A percentile compares a stretch with the other conserved stretches of the same genome.
These are phyloP conservation scores for Nitzschia sp. DNA, from an alignment of 108 stramenopile genomes.

Conservation along the genomic window DNA sequence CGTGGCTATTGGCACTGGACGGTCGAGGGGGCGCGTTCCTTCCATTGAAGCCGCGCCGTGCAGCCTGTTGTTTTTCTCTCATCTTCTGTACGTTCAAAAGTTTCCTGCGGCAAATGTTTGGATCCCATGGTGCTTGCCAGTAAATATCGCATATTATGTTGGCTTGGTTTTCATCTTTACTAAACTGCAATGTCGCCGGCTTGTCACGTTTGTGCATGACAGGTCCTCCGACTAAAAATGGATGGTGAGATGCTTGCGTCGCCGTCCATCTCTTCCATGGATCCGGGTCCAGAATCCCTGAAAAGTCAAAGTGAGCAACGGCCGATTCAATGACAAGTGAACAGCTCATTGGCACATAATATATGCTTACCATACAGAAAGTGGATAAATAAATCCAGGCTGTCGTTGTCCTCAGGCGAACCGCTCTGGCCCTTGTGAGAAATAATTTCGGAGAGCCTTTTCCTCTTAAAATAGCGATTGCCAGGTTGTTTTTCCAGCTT, in stretches of 20 bases:
- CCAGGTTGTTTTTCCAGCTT: slow-evolving; percentile 81
- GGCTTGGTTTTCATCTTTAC: slow-evolving; percentile 33
- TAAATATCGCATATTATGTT: slow-evolving; percentile 57
- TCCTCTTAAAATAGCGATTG: slow-evolving; percentile 81
- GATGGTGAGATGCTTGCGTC: slow-evolving; percentile 72
- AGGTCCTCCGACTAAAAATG: slow-evolving; percentile 61
- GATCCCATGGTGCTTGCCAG: slow-evolving; percentile 84
- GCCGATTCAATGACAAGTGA: background rate
- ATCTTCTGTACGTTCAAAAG: slow-evolving; percentile 54
- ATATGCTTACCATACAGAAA: slow-evolving; percentile 55
- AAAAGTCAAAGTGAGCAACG: background rate
- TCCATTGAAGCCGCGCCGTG: slow-evolving; percentile 15
- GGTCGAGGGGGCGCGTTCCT: background rate
- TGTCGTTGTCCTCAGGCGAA: slow-evolving; percentile 50
- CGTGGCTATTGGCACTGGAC: background rate
- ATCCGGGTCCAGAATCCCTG: slow-evolving; percentile 77
- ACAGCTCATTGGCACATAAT: background rate
- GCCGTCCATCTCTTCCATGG: slow-evolving; percentile 87
- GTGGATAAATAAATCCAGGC: slow-evolving; percentile 69
- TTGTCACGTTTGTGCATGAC: background rate
- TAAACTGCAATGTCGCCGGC: background rate
- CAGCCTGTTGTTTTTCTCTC: slow-evolving; percentile 59
- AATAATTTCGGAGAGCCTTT: slow-evolving; percentile 69
- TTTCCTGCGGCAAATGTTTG: slow-evolving; percentile 69
- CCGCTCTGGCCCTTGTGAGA: slow-evolving; percentile 62